Percentiles rank a stretch among this genome's conserved stretches.
phyloP scores from a whole-genome alignment of 2,329 filamentous ascomycete genomes.

The Sarocladium strictum region DNA sequence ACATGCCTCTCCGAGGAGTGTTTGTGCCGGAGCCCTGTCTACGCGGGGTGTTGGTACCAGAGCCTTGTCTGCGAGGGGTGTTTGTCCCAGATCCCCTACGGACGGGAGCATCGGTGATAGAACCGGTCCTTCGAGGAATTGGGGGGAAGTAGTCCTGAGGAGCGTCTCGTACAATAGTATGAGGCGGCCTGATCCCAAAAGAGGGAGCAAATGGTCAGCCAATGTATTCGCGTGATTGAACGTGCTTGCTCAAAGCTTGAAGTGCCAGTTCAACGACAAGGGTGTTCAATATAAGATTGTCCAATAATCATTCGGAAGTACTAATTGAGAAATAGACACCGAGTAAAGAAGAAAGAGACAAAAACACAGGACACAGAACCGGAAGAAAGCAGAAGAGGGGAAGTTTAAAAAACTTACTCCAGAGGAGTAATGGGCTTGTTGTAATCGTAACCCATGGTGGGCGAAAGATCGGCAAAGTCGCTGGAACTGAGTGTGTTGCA shows the following conservation, averaged over 20 bases:
- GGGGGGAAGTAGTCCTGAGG: slow-evolving; percentile 7
- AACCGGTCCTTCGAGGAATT: slow-evolving; percentile 4
- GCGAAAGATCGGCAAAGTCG: slow-evolving; percentile 11
- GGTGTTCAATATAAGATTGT: too few species aligned
- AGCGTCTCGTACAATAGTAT: slow-evolving; percentile 24
- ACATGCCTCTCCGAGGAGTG: slow-evolving; percentile 7
- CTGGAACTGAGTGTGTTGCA: not conserved
- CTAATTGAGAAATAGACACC: too few species aligned
- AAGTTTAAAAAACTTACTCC: slow-evolving; percentile 25
- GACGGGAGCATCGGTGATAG: slow-evolving; percentile 8
- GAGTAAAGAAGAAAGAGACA: not conserved
- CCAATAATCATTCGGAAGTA: too few species aligned
- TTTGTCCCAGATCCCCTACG: slow-evolving; percentile 6
- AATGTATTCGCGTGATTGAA: not conserved
- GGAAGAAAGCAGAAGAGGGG: slow-evolving; percentile 9
- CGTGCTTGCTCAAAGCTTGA: slow-evolving; percentile 13
- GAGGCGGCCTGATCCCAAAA: slow-evolving; percentile 21
- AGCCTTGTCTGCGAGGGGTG: slow-evolving; percentile 8
- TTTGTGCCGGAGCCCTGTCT: slow-evolving; percentile 8
- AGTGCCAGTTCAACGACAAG: too few species aligned
- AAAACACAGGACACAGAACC: not conserved
- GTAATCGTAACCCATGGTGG: slow-evolving; percentile 26
- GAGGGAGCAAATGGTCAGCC: slow-evolving; percentile 4
- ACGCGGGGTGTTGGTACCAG: slow-evolving; percentile 7
- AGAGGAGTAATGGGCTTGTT: slow-evolving; percentile 32